These are phyloP conservation scores for Lentinus brumalis DNA, from an alignment of 768 basidiomycete genomes.

Conservation along the genomic window DNA sequence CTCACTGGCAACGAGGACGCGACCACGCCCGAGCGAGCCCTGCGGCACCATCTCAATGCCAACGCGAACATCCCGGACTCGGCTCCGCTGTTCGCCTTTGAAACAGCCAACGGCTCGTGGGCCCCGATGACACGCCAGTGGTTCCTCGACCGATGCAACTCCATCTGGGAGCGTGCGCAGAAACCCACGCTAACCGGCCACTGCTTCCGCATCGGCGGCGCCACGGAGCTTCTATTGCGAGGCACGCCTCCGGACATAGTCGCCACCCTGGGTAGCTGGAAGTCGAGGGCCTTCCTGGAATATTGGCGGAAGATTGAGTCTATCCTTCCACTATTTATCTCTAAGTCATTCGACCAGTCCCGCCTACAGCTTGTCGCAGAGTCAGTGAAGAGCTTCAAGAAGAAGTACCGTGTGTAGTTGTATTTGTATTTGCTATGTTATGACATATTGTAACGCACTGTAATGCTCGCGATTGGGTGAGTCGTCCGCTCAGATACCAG, in stretches of 20 bases:
- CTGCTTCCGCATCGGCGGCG: slow-evolving; percentile 29
- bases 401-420: background rate
- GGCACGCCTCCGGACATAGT: slow-evolving; percentile 27
- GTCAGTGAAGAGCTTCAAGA: slow-evolving; percentile 5
- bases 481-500: too few species aligned
- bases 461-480: too few species aligned
- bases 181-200: slow-evolving; percentile 2
- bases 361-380: background rate
- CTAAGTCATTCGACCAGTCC: slow-evolving; percentile 6
- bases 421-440: background rate
- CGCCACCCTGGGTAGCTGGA: slow-evolving; percentile 23
- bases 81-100: background rate
- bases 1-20: slow-evolving; percentile 23
- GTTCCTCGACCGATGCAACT: slow-evolving; percentile 19
- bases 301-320: slow-evolving; percentile 26
- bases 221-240: slow-evolving; percentile 19
- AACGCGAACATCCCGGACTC: background rate
- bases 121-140: slow-evolving; percentile 4
- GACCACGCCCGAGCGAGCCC: slow-evolving; percentile 22
- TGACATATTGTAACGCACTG: too few species aligned
- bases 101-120: background rate
- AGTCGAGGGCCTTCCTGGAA: slow-evolving; percentile 25
- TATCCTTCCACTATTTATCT: slow-evolving; percentile 17
- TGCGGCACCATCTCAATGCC: slow-evolving; percentile 25
- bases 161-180: slow-evolving; percentile 7